These are phyloP conservation scores for Eucalyptus marginata DNA, from an alignment of 345 rosid species.

Conservation along the genomic window DNA sequence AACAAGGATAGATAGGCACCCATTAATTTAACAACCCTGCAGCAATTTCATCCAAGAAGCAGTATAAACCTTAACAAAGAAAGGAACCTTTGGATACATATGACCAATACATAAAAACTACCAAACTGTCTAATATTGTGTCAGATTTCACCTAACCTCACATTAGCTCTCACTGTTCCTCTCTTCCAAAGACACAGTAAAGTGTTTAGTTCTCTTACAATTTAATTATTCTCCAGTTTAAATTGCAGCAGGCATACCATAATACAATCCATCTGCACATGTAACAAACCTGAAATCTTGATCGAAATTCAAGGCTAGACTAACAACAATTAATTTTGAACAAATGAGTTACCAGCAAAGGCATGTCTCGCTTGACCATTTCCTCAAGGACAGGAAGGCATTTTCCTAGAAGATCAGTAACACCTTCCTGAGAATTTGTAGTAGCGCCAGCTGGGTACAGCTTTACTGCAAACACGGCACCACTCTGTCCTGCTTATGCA, in stretches of 20 bases:
- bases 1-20: background rate
- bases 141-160: background rate
- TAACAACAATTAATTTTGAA: background rate
- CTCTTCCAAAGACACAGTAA: background rate
- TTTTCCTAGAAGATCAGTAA: constrained; percentile 81
- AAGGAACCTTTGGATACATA: background rate
- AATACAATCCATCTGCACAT: background rate
- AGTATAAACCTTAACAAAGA: background rate
- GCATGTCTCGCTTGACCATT: constrained; percentile 78
- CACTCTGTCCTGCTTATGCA: constrained; percentile 50
- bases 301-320: background rate
- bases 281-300: background rate
- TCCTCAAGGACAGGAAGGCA: constrained; percentile 87
- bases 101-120: background rate
- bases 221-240: background rate
- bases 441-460: constrained; percentile 97
- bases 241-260: background rate
- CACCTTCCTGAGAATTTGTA: constrained; percentile 95
- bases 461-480: constrained; percentile 86
- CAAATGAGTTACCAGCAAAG: constrained; percentile 55
- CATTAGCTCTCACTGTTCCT: background rate
- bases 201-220: background rate
- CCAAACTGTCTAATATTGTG: background rate
- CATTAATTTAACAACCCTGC: background rate
- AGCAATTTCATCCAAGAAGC: background rate